Conservation (phyloP, 2,329 filamentous ascomycete species). For the Leptographium radiaticola region DNA sequence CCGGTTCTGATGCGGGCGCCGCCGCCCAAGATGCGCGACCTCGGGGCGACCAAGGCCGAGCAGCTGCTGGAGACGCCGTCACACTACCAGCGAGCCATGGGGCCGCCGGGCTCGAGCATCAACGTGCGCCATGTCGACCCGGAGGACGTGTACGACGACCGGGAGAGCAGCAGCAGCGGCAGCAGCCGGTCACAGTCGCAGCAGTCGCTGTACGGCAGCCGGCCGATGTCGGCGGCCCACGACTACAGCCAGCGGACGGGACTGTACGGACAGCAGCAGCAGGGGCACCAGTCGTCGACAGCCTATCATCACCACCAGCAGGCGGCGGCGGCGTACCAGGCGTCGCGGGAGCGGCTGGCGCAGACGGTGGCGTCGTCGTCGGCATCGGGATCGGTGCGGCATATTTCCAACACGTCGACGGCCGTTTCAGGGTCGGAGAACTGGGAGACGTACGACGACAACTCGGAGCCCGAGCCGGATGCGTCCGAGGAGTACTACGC, state of each 20-base stretch:
- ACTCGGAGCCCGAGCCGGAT: conserved; percentile 64
- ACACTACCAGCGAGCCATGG: conserved; percentile 16
- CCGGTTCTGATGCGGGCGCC: conserved; percentile 51
- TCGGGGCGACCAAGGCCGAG: conserved; percentile 38
- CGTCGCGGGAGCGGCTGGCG: conserved; percentile 5
- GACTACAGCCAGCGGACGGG: not conserved
- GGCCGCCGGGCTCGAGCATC: conserved; percentile 30
- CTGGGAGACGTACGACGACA: conserved; percentile 93
- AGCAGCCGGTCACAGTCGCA: conserved; percentile 8
- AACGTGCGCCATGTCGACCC: conserved; percentile 47
- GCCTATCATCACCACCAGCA: conserved; percentile 1
- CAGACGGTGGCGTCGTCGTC: conserved; percentile 25
- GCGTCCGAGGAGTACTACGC: conserved; percentile 68
- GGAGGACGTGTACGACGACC: conserved; percentile 79
- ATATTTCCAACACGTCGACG: conserved; percentile 67
- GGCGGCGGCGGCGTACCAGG: not conserved
- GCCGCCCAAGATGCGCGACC: conserved; percentile 85
- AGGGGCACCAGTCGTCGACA: not conserved
- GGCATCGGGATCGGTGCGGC: conserved; percentile 31
- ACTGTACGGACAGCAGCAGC: conserved; percentile 4
- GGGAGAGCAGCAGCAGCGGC: not conserved
- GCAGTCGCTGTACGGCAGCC: conserved; percentile 4
- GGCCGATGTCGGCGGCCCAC: not conserved
- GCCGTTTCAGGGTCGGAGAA: conserved; percentile 78
- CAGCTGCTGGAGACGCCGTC: conserved; percentile 30